Conservation (phyloP, 2,329 filamentous ascomycete species). For the Chaetoscypha palmicola region DNA sequence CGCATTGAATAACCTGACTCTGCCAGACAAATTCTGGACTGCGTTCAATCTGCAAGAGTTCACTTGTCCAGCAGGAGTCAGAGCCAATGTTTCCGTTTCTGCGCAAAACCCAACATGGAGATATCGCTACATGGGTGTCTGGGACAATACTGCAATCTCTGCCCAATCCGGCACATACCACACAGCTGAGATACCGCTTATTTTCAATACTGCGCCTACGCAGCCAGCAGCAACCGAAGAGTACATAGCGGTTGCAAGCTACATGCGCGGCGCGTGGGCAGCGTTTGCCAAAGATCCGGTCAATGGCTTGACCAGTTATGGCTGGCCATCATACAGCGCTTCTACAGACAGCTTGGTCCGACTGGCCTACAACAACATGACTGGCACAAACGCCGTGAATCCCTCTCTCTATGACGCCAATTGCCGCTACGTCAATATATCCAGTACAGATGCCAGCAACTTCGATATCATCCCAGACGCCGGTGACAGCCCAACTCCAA, state of each 20-base stretch:
- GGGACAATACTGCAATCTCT: constrained; percentile 29
- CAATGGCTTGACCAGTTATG: constrained; percentile 30
- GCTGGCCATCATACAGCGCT: constrained; percentile 28
- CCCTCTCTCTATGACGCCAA: constrained; percentile 24
- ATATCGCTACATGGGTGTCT: constrained; percentile 34
- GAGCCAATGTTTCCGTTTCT: constrained; percentile 24
- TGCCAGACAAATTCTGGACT: constrained; percentile 25
- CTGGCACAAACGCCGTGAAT: constrained; percentile 26
- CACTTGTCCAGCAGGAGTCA: constrained; percentile 31
- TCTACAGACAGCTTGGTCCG: constrained; percentile 23
- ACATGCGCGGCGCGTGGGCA: constrained; percentile 35
- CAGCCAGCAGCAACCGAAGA: constrained; percentile 22
- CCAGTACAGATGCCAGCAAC: neutral
- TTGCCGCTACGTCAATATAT: constrained; percentile 20
- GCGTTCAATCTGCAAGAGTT: constrained; percentile 28
- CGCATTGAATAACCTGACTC: constrained; percentile 16
- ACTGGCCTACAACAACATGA: constrained; percentile 26
- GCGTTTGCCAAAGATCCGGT: constrained; percentile 35
- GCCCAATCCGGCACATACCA: constrained; percentile 33
- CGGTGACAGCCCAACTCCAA: neutral
- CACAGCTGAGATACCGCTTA: constrained; percentile 28
- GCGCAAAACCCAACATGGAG: constrained; percentile 32
- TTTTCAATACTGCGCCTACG: constrained; percentile 29
- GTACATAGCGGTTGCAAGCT: constrained; percentile 29
- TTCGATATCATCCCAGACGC: neutral